Conservation (phyloP, 129 eudicot genomes). For the Apium graveolens region DNA sequence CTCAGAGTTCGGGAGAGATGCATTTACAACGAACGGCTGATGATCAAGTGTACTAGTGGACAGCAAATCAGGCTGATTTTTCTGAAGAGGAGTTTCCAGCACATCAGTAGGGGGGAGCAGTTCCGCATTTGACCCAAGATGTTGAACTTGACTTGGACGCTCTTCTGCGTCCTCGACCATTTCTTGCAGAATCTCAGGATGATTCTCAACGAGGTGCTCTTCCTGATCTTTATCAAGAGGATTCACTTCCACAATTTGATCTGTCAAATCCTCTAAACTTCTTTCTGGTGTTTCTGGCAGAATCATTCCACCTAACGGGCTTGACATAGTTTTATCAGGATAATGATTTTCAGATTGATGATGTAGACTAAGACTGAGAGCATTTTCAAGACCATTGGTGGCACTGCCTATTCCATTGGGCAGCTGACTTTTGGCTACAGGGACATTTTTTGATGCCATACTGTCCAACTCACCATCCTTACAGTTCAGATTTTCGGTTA, state of each 20-base stretch:
- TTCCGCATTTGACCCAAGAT: slow-evolving; percentile 8
- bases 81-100: background rate
- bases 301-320: slow-evolving; percentile 12
- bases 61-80: slow-evolving; percentile 15
- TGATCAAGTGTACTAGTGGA: slow-evolving; percentile 4
- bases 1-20: slow-evolving; percentile 14
- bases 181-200: background rate
- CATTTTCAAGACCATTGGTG: slow-evolving; percentile 9
- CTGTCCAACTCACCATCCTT: slow-evolving; percentile 8
- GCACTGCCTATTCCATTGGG: slow-evolving; percentile 2
- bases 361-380: slow-evolving; percentile 17
- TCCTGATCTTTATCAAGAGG: background rate
- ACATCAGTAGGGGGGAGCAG: background rate
- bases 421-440: slow-evolving; percentile 2
- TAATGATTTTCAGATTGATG: slow-evolving; percentile 20
- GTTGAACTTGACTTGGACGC: slow-evolving; percentile 9
- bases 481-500: background rate
- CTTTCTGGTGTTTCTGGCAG: slow-evolving; percentile 23
- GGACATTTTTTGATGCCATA: background rate
- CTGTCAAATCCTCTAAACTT: slow-evolving; percentile 18
- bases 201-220: slow-evolving; percentile 9
- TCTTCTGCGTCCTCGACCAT: background rate
- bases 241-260: background rate
- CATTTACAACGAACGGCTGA: slow-evolving; percentile 9
- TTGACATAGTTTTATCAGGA: slow-evolving; percentile 11